Evolutionary conservation across 2,329 filamentous ascomycete genomes (phyloP), one percentile per base, ranked within the genome.

Genomic region (Trichoderma oligosporum): DNA sequence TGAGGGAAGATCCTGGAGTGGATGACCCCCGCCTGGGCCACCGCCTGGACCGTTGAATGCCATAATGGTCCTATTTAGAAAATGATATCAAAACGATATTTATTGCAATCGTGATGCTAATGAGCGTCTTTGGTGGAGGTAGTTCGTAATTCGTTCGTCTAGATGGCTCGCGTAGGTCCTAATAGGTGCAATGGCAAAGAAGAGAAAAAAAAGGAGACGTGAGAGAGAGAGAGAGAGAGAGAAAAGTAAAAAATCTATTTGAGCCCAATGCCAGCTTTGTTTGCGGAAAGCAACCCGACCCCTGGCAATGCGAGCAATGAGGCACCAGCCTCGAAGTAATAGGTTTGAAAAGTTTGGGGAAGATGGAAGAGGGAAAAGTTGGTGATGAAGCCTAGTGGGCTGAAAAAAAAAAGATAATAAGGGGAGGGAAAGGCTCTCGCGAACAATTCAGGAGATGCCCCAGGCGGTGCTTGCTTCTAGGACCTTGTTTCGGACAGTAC

Each of bases 1-100:
- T 59, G 79, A 71, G 61, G 83, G 81, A 31, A 89, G 77, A 68
- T 90, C 86, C 68, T 88, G 84, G 67, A 89, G 73, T 59, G 78
- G 80, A 70, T 89, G 85, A 65, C 83, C 71, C 53, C 67, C 80
- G 57, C 83, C 77, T 64, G 76, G 71, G 64, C 81, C 80, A 68
- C 80, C 79, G 73, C 80, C 78, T 67, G 76, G 73, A 69, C 82
- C 82, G 73, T 83, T 82, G 75, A 88, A 88, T 67, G 85, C 85
- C 74, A 76, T 76, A 59, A 58, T 71, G 65, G 54, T 63, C 35
- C 12, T 41, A n/a, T 39, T 47, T 49, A 29, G 35, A 46, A 55
- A 46, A 12, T 55, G n/a, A 22, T 55, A 38, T 46, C 52, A 55
- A 46, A 41, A 46, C 41, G 52, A 38, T 35, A 41, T 29, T 9